phyloP scores from a whole-genome alignment of 352 stramenopile genomes.

The Thalassiosira livingstoniorum region DNA sequence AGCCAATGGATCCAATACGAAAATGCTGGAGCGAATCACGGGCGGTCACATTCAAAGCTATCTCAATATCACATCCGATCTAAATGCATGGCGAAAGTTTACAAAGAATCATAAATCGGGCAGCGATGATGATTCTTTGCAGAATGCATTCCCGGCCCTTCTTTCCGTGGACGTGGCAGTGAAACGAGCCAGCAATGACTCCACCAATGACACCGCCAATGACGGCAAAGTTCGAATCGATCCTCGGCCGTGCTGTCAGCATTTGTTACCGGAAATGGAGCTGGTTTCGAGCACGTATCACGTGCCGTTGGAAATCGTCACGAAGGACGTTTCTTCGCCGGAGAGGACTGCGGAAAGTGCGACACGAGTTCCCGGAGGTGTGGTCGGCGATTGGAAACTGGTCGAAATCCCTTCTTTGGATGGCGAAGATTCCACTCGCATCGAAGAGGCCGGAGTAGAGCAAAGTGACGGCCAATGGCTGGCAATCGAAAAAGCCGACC shows the following conservation, averaged over 20 bases:
- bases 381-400: too few relatives aligned
- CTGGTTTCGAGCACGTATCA: not conserved
- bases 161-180: not conserved
- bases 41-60: not conserved
- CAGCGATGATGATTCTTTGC: too few relatives aligned
- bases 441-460: too few relatives aligned
- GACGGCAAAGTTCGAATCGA: not conserved
- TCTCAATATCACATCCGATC: not conserved
- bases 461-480: too few relatives aligned
- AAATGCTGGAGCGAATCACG: constrained; percentile 1
- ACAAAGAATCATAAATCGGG: too few relatives aligned
- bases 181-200: not conserved
- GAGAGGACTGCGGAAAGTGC: too few relatives aligned
- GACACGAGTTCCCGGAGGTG: too few relatives aligned
- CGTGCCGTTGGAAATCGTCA: not conserved
- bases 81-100: not conserved
- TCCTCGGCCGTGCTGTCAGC: not conserved
- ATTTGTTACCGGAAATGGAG: not conserved
- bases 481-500: too few relatives aligned
- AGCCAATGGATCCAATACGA: not conserved
- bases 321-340: too few relatives aligned
- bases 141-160: not conserved
- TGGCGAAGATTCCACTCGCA: too few relatives aligned
- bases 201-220: not conserved
- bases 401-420: too few relatives aligned